Evolutionary conservation across 2,329 filamentous ascomycete genomes (phyloP).

Genomic region (Cytospora schulzeri): DNA sequence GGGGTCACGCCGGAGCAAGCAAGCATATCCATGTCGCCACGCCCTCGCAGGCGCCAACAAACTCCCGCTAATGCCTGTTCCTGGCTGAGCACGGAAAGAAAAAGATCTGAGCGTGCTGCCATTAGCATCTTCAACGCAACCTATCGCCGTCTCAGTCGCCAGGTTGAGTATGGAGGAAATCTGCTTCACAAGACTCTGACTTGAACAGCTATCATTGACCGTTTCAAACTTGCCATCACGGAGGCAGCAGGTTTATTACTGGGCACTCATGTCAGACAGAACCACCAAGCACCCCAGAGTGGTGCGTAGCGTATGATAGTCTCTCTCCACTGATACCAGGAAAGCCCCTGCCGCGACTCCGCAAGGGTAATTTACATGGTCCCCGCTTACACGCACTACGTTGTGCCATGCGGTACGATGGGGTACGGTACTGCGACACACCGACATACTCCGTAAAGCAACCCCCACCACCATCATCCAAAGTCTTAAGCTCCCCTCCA

Average conservation of each 20-base stretch:
- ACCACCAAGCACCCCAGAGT: neutral
- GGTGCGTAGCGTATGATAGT: neutral
- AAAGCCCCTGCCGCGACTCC: conserved; percentile 9
- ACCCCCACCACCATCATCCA: conserved; percentile 22
- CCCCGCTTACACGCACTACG: conserved; percentile 1
- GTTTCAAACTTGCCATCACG: neutral
- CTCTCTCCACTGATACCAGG: neutral
- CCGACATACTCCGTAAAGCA: conserved; percentile 10
- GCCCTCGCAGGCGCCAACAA: conserved; percentile 18
- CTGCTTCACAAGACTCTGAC: neutral
- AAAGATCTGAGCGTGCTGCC: conserved; percentile 16
- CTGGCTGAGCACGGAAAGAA: conserved; percentile 2
- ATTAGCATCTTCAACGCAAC: conserved; percentile 11
- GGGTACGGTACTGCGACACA: conserved; percentile 17
- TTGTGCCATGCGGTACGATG: conserved; percentile 9
- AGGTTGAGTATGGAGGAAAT: neutral
- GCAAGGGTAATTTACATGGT: conserved; percentile 14
- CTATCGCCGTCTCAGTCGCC: neutral
- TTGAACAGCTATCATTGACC: neutral
- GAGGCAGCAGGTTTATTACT: neutral
- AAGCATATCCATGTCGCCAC: conserved; percentile 22
- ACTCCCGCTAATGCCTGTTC: conserved; percentile 16
- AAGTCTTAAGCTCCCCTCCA: conserved; percentile 23
- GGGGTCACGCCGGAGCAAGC: neutral
- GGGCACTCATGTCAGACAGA: neutral